phyloP scores from a whole-genome alignment of 768 basidiomycete genomes.

The Dentipellis fragilis region DNA sequence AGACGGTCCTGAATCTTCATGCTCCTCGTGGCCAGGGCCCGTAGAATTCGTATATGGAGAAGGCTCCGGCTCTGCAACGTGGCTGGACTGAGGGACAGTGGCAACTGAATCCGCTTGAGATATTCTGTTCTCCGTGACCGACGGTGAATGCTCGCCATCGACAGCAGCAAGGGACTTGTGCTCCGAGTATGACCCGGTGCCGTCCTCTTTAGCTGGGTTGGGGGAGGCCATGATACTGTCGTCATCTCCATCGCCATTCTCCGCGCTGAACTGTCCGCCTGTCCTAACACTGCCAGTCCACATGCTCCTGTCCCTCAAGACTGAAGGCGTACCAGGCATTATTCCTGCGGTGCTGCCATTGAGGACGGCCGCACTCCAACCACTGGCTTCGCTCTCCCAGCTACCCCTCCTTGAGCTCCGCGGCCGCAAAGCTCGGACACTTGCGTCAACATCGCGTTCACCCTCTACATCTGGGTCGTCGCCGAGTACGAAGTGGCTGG shows the following conservation, averaged over 20 bases:
- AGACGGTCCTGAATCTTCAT: not conserved
- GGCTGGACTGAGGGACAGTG: not conserved
- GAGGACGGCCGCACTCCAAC: constrained; percentile 73
- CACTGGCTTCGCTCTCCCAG: constrained; percentile 85
- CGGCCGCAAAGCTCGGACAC: constrained; percentile 81
- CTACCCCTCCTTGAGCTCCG: constrained; percentile 80
- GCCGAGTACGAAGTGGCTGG: constrained; percentile 55
- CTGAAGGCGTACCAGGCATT: constrained; percentile 1
- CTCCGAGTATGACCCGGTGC: not conserved
- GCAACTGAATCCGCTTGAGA: not conserved
- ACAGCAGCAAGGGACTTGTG: not conserved
- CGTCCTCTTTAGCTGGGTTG: not conserved
- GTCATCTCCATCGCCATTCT: constrained; percentile 29
- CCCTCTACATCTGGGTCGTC: constrained; percentile 23
- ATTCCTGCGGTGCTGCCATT: constrained; percentile 30
- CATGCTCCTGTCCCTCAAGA: constrained; percentile 4
- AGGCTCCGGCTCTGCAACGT: not conserved
- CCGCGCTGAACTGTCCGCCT: constrained; percentile 26
- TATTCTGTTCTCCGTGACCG: not conserved
- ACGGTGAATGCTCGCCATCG: not conserved
- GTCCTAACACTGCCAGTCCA: constrained; percentile 11
- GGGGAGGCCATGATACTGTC: constrained; percentile 16
- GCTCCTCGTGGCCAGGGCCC: not conserved
- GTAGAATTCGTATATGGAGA: not conserved
- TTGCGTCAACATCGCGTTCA: constrained; percentile 71